phyloP scores from a whole-genome alignment of 1,139 yeast genomes.

The Casaregolazyma lundiana region DNA sequence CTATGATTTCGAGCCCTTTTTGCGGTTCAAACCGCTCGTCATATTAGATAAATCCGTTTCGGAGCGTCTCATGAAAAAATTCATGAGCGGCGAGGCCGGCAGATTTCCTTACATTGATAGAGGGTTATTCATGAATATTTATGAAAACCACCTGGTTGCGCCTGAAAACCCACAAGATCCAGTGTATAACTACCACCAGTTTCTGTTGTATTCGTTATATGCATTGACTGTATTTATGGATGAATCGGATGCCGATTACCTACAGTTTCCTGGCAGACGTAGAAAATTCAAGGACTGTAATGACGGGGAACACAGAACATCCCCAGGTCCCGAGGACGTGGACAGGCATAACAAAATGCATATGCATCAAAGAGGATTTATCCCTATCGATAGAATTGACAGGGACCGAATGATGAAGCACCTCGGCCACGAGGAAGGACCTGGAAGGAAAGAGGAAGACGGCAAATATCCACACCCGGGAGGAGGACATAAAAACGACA shows the following conservation, averaged over 20 bases:
- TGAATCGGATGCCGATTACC: conserved; percentile 3
- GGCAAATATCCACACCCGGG: not conserved
- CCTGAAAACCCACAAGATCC: conserved; percentile 22
- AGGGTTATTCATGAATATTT: conserved; percentile 19
- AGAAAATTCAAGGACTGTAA: not conserved
- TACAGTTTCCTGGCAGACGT: not conserved
- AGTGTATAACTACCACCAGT: conserved; percentile 21
- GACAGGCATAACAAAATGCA: not conserved
- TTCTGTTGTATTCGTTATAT: conserved; percentile 23
- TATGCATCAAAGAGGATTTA: not conserved
- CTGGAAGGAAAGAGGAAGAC: too few relatives aligned
- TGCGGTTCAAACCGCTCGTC: conserved; percentile 19
- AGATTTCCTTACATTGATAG: conserved; percentile 24
- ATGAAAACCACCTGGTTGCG: conserved; percentile 18
- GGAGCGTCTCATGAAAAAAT: conserved; percentile 19
- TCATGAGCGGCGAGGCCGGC: conserved; percentile 20
- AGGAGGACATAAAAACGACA: not conserved
- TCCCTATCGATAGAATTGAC: not conserved
- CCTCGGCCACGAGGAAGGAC: too few relatives aligned
- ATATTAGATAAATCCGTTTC: conserved; percentile 22
- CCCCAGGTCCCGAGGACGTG: conserved; percentile 9
- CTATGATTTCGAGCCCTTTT: conserved; percentile 25
- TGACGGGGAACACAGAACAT: not conserved
- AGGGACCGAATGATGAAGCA: too few relatives aligned
- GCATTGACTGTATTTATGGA: conserved; percentile 20